A percentile compares a stretch with the other conserved stretches of the same genome.
Conservation (phyloP, 2,329 filamentous ascomycete species). For the Aspergillaceae sp. region DNA sequence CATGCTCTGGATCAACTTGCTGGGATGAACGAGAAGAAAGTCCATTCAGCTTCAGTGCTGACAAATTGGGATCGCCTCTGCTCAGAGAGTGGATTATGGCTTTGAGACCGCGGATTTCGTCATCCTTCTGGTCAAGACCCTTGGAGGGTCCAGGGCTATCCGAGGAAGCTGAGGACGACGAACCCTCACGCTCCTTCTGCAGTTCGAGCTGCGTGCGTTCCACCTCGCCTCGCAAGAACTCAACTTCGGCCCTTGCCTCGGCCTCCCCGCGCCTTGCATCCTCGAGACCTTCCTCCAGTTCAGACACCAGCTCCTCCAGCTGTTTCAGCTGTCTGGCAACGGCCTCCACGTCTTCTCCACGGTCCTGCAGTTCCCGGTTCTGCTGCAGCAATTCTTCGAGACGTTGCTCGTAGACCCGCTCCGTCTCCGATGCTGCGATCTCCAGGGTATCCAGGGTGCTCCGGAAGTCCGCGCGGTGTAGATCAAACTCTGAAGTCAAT, state of each 20-base stretch:
- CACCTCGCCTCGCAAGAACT: conserved; percentile 89
- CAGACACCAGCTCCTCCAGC: conserved; percentile 89
- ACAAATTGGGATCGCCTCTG: conserved; percentile 43
- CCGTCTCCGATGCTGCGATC: conserved; percentile 86
- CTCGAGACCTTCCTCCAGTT: conserved; percentile 92
- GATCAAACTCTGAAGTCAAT: conserved; percentile 89
- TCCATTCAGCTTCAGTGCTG: conserved; percentile 20
- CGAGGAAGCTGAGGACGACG: conserved; percentile 47
- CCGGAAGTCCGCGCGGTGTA: conserved; percentile 87
- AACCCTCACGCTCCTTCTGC: conserved; percentile 77
- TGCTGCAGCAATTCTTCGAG: conserved; percentile 61
- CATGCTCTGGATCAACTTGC: conserved; percentile 44
- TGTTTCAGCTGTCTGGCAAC: conserved; percentile 90
- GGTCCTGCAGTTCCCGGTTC: conserved; percentile 70
- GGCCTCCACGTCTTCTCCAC: conserved; percentile 80
- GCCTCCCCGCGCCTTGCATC: conserved; percentile 90
- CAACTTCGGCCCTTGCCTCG: conserved; percentile 89
- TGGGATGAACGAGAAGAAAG: conserved; percentile 1
- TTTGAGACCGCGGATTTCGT: conserved; percentile 93
- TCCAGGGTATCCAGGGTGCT: conserved; percentile 96
- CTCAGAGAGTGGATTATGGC: conserved; percentile 96
- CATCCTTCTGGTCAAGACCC: conserved; percentile 87
- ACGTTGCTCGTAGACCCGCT: conserved; percentile 75
- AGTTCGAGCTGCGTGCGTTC: conserved; percentile 84
- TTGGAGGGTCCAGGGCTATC: conserved; percentile 46